Conservation (phyloP, 805 yeast species). For the Nakazawaea laoshanensis region DNA sequence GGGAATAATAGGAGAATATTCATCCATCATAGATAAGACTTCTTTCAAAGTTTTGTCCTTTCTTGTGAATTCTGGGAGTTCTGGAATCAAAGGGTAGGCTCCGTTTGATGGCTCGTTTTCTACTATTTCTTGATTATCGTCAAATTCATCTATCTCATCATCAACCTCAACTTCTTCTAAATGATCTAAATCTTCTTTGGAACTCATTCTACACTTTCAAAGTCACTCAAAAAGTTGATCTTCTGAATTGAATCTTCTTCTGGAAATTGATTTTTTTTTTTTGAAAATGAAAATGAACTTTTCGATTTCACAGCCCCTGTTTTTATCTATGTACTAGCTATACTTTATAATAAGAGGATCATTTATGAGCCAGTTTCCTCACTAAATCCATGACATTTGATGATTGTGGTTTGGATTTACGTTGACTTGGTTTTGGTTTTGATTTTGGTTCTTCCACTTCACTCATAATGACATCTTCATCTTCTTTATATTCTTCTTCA, state of each 20-base stretch:
- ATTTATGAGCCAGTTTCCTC: slow-evolving; percentile 1
- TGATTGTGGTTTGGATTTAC: not conserved
- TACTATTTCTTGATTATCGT: slow-evolving; percentile 7
- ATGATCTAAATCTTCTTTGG: no score
- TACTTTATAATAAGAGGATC: no score
- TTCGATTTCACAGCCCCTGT: no score
- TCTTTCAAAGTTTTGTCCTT: slow-evolving; percentile 81
- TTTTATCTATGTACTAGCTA: no score
- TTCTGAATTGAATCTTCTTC: no score
- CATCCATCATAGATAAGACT: slow-evolving; percentile 82
- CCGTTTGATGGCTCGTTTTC: not conserved
- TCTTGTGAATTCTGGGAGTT: slow-evolving; percentile 59
- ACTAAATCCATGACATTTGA: slow-evolving; percentile 8
- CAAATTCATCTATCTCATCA: slow-evolving; percentile 9
- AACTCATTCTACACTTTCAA: no score
- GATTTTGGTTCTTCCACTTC: not conserved
- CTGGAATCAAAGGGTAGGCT: slow-evolving; percentile 26
- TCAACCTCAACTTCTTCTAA: slow-evolving; percentile 10
- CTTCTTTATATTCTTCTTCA: not conserved
- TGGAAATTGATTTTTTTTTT: no score
- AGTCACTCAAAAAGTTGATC: no score
- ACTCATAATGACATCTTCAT: not conserved
- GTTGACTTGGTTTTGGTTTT: slow-evolving; percentile 1
- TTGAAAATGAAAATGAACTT: no score
- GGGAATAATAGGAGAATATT: slow-evolving; percentile 91